Evolutionary conservation across 2,329 filamentous ascomycete genomes (phyloP), one percentile per base, ranked within the genome.

Genomic region (Ascomycota sp.): DNA sequence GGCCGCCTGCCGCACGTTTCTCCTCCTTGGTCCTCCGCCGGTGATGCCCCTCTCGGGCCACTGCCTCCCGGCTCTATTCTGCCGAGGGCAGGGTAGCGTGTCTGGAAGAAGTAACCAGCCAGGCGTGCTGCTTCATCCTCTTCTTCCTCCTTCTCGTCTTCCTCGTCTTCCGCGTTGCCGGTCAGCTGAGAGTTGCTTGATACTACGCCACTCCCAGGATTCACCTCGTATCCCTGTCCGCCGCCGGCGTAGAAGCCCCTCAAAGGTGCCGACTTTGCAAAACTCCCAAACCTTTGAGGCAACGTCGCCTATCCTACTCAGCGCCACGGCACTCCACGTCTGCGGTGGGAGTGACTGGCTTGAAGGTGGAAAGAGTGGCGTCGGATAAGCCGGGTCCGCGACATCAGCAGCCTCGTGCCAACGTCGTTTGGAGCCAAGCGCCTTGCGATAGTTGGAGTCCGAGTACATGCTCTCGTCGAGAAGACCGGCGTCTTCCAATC

Each of bases 191-290:
- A 33, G 12, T 36, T 37, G 24, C 24, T 12, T n/a, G n/a, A 26
- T 15, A n/a, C 24, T n/a, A 26, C 11, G 12, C 6, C 24, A 26
- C 8, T 13, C 13, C 15, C 15, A 27, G 8, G 10, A 8, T 4
- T 27, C 15, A 80, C 55, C 6, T 65, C 56, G 43, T 85, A 92
- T 19, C 70, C 72, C 35, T 60, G 61, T 7, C 85, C 86, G 3
- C 77, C 81, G 7, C 85, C 86, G 9, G 85, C 82, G 36, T 85
- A 74, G 48, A 94, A 94, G 0, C 85, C 85, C 32, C 67, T 65
- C 44, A 94, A 94, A 91, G 0, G 77, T 69, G 7, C 65, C 69
- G 0, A 58, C 56, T 47, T 61, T 79, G 56, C 85, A 93, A 42
- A 93, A 89, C 40, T 83, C 69, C 66, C 81, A 83, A 0, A 92